These are phyloP conservation scores for Trichothecium sympodiale DNA, from an alignment of 2,329 filamentous ascomycete genomes.

Conservation along the genomic window DNA sequence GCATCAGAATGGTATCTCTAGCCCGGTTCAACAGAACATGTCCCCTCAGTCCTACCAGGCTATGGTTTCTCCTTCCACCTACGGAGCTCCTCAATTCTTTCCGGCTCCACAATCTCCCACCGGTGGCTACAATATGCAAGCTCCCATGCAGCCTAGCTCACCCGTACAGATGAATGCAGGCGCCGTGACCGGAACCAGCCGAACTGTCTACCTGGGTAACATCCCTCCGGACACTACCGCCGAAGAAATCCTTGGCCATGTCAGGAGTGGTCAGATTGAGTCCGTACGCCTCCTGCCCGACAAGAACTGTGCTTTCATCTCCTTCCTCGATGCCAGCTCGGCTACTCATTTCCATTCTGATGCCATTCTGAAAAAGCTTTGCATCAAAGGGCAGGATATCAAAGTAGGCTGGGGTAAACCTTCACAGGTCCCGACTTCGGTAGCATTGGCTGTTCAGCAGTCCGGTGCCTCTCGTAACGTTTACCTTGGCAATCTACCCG, in stretches of 20 bases:
- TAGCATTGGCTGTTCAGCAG: slow-evolving; percentile 94
- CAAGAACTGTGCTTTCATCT: slow-evolving; percentile 99
- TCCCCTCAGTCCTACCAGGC: slow-evolving; percentile 77
- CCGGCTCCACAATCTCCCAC: slow-evolving; percentile 80
- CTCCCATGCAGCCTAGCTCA: slow-evolving; percentile 53
- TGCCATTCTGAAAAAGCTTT: slow-evolving; percentile 98
- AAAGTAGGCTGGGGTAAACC: slow-evolving; percentile 99
- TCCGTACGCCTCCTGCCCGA: slow-evolving; percentile 94
- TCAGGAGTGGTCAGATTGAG: slow-evolving; percentile 95
- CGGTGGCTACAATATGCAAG: slow-evolving; percentile 52
- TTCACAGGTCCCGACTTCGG: slow-evolving; percentile 92
- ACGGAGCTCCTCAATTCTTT: slow-evolving; percentile 72
- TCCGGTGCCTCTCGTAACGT: slow-evolving; percentile 95
- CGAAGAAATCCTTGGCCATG: slow-evolving; percentile 92
- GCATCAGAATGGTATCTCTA: slow-evolving; percentile 46
- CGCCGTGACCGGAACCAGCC: slow-evolving; percentile 79
- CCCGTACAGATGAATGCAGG: slow-evolving; percentile 69
- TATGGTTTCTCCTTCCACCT: slow-evolving; percentile 75
- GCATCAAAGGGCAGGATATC: slow-evolving; percentile 97
- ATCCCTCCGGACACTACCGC: slow-evolving; percentile 96
- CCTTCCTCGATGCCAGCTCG: slow-evolving; percentile 93
- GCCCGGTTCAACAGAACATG: slow-evolving; percentile 65
- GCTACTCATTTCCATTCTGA: slow-evolving; percentile 99
- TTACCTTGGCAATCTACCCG: slow-evolving; percentile 85
- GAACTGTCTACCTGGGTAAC: slow-evolving; percentile 95